Conservation (phyloP, 495 filamentous ascomycete species). For the Aspergillus incahuasiensis region DNA sequence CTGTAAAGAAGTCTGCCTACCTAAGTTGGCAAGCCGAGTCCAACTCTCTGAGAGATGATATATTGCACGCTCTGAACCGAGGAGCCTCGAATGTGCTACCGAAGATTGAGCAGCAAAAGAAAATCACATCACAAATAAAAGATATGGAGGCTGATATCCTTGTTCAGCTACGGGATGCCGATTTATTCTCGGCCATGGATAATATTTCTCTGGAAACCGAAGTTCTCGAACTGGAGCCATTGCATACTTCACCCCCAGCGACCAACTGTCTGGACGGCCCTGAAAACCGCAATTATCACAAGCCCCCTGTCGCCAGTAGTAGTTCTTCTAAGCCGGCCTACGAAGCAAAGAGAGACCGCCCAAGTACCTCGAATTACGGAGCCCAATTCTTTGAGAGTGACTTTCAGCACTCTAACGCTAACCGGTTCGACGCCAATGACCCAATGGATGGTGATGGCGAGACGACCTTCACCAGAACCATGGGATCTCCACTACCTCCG, state of each 20-base stretch:
- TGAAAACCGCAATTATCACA: background rate
- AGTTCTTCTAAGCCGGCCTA: background rate
- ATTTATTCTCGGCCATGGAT: slow-evolving; percentile 9
- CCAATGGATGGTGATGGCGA: slow-evolving; percentile 22
- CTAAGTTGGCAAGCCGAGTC: slow-evolving; percentile 25
- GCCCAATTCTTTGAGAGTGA: slow-evolving; percentile 5
- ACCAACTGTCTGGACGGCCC: background rate
- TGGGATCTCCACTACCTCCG: slow-evolving; percentile 38
- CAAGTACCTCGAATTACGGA: slow-evolving; percentile 6
- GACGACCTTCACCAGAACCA: slow-evolving; percentile 41
- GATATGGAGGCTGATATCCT: slow-evolving; percentile 29
- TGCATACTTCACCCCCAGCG: background rate
- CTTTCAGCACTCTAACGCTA: background rate
- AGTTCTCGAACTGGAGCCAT: background rate
- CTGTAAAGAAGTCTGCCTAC: slow-evolving; percentile 25
- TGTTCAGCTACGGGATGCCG: slow-evolving; percentile 25
- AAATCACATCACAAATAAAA: slow-evolving; percentile 32
- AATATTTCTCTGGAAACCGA: slow-evolving; percentile 10
- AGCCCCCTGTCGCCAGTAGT: background rate
- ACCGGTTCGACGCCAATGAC: slow-evolving; percentile 19
- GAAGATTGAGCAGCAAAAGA: slow-evolving; percentile 34
- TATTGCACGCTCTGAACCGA: slow-evolving; percentile 33
- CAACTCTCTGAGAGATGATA: slow-evolving; percentile 27
- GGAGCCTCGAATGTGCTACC: slow-evolving; percentile 32
- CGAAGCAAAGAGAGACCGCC: background rate